Conservation (phyloP, 1,139 yeast species). For the Candida tunisiensis region DNA sequence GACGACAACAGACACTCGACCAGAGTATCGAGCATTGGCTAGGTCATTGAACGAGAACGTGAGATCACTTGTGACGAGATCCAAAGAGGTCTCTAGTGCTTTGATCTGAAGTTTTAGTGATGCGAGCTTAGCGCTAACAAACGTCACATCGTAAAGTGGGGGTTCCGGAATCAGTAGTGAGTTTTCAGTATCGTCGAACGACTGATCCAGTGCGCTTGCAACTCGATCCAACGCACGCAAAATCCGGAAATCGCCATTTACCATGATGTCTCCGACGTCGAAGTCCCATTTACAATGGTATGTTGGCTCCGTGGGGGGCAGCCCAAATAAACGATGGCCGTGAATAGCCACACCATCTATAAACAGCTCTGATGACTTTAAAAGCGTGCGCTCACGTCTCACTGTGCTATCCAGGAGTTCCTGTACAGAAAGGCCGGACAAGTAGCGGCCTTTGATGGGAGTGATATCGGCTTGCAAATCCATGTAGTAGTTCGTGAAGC, state of each 20-base stretch:
- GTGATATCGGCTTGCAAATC: conserved; percentile 22
- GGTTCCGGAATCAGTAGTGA: conserved; percentile 41
- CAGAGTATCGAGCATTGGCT: conserved; percentile 49
- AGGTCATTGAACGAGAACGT: conserved; percentile 45
- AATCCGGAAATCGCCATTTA: conserved; percentile 36
- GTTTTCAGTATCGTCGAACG: conserved; percentile 63
- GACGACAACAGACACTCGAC: conserved; percentile 32
- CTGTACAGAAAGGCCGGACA: conserved; percentile 7
- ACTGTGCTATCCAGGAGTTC: conserved; percentile 11
- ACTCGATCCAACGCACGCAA: conserved; percentile 30
- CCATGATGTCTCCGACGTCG: conserved; percentile 37
- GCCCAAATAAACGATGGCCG: conserved; percentile 85
- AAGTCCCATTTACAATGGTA: conserved; percentile 87
- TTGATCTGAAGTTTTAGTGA: conserved; percentile 15
- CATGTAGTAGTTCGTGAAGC: conserved; percentile 90
- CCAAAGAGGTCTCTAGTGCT: conserved; percentile 16
- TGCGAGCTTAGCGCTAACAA: conserved; percentile 24
- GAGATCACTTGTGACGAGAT: conserved; percentile 19
- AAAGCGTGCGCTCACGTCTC: not conserved
- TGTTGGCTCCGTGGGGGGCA: conserved; percentile 79
- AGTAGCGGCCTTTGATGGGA: conserved; percentile 17
- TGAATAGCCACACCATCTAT: conserved; percentile 56
- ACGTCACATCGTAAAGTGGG: conserved; percentile 50
- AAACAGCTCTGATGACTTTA: conserved; percentile 25
- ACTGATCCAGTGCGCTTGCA: conserved; percentile 34